Percentiles rank a stretch among this genome's conserved stretches.
Conservation (phyloP, 2,329 filamentous ascomycete genomes). For the Tricladium varicosporioides region DNA sequence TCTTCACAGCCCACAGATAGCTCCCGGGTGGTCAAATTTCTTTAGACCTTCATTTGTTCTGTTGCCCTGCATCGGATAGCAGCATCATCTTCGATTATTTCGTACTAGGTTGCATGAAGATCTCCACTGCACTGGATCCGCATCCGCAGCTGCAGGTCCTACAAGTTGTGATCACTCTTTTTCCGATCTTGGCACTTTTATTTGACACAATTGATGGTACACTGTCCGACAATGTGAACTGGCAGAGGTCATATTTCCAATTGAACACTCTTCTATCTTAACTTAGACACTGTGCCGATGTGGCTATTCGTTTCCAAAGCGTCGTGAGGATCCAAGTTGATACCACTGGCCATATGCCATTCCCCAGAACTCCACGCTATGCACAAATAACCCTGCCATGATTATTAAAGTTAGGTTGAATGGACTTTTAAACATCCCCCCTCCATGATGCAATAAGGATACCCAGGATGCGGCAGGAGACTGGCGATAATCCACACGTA, state of each 20-base stretch:
- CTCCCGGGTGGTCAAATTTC: background rate
- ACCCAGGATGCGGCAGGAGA: too few species aligned
- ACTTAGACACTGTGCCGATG: background rate
- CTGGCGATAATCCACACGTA: background rate
- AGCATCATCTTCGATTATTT: background rate
- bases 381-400: background rate
- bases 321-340: background rate
- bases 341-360: background rate
- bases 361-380: constrained; percentile 10
- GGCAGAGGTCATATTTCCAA: background rate
- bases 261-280: background rate
- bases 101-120: background rate
- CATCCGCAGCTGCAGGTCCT: background rate
- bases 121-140: background rate
- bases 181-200: background rate
- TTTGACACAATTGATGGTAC: background rate
- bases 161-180: background rate
- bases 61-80: background rate
- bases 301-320: background rate
- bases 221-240: background rate
- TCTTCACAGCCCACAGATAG: too few species aligned
- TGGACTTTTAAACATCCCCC: too few species aligned
- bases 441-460: too few species aligned
- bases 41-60: background rate
- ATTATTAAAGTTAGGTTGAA: too few species aligned